phyloP scores from a whole-genome alignment of 208 protist species.

The Acanthamoeba culbertsoni region DNA sequence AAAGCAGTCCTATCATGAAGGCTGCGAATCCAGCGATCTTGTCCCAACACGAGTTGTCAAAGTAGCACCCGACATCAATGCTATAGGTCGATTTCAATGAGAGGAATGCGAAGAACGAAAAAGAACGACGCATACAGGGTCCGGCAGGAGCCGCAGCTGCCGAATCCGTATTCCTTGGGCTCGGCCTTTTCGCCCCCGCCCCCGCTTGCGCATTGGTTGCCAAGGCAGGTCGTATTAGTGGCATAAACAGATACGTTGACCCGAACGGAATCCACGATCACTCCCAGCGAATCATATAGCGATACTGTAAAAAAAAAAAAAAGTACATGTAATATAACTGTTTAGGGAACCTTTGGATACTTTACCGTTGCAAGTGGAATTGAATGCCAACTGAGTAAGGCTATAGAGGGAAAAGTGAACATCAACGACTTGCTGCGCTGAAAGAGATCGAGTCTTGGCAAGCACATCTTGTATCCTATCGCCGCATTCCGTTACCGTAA shows the following conservation, averaged over 20 bases:
- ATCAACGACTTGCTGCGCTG: background rate
- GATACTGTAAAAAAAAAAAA: slow-evolving; percentile 9
- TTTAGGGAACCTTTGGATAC: background rate
- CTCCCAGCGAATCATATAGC: background rate
- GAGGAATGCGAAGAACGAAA: background rate
- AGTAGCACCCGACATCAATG: slow-evolving; percentile 15
- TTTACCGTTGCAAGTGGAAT: background rate
- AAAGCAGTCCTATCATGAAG: background rate
- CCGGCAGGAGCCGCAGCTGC: background rate
- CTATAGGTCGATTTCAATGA: background rate
- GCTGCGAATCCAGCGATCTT: background rate
- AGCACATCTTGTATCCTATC: background rate
- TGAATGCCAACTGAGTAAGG: background rate
- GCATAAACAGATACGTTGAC: slow-evolving; percentile 5
- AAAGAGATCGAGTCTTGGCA: background rate
- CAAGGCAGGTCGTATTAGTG: background rate
- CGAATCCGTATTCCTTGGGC: background rate
- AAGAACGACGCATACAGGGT: background rate
- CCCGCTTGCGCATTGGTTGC: background rate
- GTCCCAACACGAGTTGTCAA: background rate
- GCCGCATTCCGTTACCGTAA: background rate
- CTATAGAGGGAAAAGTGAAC: slow-evolving; percentile 1
- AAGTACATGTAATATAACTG: background rate
- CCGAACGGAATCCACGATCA: background rate
- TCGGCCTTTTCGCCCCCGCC: background rate